A percentile compares a stretch with the other conserved stretches of the same genome.
phyloP scores from a whole-genome alignment of 768 basidiomycete genomes.

The Pisolithus albus region DNA sequence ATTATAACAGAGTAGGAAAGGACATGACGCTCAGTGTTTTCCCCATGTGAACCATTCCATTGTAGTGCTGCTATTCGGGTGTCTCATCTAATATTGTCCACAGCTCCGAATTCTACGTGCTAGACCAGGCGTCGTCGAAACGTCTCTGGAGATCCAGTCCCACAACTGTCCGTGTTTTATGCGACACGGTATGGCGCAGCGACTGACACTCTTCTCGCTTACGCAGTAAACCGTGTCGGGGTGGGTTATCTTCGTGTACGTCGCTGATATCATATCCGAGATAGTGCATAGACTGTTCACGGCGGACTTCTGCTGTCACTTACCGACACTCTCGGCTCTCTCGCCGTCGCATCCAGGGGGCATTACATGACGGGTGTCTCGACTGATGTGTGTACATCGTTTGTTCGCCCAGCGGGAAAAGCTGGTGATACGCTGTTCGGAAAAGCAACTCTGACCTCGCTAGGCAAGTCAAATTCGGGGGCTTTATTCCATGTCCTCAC shows the following conservation, averaged over 20 bases:
- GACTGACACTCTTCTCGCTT: neutral
- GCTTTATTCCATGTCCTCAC: neutral
- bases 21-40: slow-evolving; percentile 76
- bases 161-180: slow-evolving; percentile 53
- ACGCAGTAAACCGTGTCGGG: slow-evolving; percentile 73
- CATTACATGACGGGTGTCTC: slow-evolving; percentile 87
- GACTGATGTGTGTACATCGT: slow-evolving; percentile 73
- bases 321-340: slow-evolving; percentile 79
- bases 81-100: neutral
- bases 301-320: slow-evolving; percentile 77
- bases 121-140: slow-evolving; percentile 64
- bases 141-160: slow-evolving; percentile 63
- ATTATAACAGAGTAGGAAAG: slow-evolving; percentile 31
- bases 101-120: slow-evolving; percentile 63
- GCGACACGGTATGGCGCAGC: neutral
- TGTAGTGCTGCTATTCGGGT: neutral
- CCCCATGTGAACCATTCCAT: slow-evolving; percentile 50
- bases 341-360: slow-evolving; percentile 76
- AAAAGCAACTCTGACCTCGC: slow-evolving; percentile 58
- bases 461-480: slow-evolving; percentile 39
- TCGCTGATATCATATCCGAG: neutral
- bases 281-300: slow-evolving; percentile 46
- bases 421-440: slow-evolving; percentile 60
- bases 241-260: slow-evolving; percentile 34
- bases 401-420: slow-evolving; percentile 70